Evolutionary conservation across 306 rosid species (phyloP).

Genomic region (Fragaria nilgerrensis): DNA sequence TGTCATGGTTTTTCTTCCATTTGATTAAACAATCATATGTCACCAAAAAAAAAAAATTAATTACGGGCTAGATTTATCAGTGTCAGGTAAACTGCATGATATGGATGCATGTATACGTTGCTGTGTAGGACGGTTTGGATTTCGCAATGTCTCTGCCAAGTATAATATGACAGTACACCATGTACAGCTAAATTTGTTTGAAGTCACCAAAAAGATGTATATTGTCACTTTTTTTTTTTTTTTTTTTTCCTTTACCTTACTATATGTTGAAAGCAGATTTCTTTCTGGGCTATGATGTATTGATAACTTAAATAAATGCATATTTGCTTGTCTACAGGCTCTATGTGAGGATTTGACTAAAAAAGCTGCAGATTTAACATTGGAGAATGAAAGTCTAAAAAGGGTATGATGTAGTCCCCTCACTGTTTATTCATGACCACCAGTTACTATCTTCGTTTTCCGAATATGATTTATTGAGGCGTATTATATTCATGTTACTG

Average conservation of each 20-base stretch:
- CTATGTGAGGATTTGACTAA: constrained; percentile 75
- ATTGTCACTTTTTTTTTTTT: neutral
- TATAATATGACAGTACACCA: too few relatives aligned
- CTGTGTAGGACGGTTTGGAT: neutral
- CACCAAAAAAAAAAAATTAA: neutral
- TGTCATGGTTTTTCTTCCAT: neutral
- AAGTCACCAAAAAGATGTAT: neutral
- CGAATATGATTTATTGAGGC: constrained; percentile 7
- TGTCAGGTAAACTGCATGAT: neutral
- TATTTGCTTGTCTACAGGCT: constrained; percentile 53
- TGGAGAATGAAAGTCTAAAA: constrained; percentile 76
- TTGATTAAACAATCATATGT: neutral
- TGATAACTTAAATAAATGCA: constrained; percentile 10
- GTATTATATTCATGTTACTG: constrained; percentile 8
- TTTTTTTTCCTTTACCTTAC: neutral
- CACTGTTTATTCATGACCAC: neutral
- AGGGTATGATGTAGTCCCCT: constrained; percentile 44
- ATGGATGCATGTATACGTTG: neutral
- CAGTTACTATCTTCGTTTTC: neutral
- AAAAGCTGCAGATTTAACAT: constrained; percentile 68
- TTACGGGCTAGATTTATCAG: neutral
- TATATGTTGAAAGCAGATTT: constrained; percentile 20
- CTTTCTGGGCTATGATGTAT: constrained; percentile 15
- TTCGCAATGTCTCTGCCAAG: neutral
- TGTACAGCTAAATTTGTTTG: neutral